phyloP scores from a whole-genome alignment of 2,329 filamentous ascomycete species.

The Aspergillus melleus region DNA sequence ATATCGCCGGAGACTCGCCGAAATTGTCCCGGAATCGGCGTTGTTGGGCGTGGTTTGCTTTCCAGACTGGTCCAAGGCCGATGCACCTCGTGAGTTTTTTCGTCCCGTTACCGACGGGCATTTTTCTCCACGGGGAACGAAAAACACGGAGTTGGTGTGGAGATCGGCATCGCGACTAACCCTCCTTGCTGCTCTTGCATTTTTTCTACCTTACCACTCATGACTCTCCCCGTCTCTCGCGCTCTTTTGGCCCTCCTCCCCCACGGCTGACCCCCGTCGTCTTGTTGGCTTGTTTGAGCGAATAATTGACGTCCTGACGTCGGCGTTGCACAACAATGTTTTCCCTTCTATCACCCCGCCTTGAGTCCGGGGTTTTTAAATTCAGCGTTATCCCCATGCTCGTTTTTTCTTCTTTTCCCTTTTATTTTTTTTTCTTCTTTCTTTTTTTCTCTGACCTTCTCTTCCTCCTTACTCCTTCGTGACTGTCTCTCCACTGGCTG shows the following conservation, averaged over 20 bases:
- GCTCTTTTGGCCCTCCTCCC: not conserved
- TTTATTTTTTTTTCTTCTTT: not conserved
- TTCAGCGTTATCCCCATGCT: not conserved
- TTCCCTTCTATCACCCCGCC: not conserved
- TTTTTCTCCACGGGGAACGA: not conserved
- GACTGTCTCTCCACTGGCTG: not conserved
- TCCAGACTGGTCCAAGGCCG: not conserved
- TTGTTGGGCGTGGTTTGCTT: not conserved
- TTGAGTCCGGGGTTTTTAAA: not conserved
- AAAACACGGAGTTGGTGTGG: not conserved
- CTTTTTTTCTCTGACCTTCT: not conserved
- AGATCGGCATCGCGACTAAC: not conserved
- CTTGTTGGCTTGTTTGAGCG: not conserved
- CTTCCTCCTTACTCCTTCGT: not conserved
- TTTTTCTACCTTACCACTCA: not conserved
- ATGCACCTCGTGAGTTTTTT: not conserved
- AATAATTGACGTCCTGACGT: not conserved
- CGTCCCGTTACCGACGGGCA: not conserved
- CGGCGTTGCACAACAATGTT: not conserved
- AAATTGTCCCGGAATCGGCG: conserved; percentile 10
- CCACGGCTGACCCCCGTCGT: not conserved
- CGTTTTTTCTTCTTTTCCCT: not conserved
- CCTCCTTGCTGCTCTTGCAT: not conserved
- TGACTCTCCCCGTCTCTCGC: not conserved
- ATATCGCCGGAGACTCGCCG: conserved; percentile 10